Evolutionary conservation across 2,329 filamentous ascomycete genomes (phyloP).

Genomic region (Teratosphaeria gauchensis): DNA sequence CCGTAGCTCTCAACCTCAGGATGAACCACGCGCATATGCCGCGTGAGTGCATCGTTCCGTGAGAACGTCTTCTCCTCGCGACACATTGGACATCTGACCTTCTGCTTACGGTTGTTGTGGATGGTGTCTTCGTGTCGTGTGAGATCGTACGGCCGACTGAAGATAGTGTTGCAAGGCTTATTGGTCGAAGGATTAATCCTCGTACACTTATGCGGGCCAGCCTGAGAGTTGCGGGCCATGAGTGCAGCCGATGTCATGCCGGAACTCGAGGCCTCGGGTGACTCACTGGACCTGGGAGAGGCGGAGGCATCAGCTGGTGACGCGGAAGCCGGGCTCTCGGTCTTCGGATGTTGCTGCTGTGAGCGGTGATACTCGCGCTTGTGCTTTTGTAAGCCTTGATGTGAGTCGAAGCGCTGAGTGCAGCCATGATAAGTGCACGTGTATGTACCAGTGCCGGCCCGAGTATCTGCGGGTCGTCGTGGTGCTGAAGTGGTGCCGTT

Average conservation of each 20-base stretch:
- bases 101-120: conserved; percentile 88
- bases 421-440: conserved; percentile 95
- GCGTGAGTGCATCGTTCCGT: conserved; percentile 83
- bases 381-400: conserved; percentile 81
- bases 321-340: conserved; percentile 3
- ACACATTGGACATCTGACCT: conserved; percentile 86
- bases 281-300: conserved; percentile 22
- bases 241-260: conserved; percentile 46
- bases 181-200: conserved; percentile 90
- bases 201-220: conserved; percentile 86
- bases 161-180: conserved; percentile 88
- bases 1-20: conserved; percentile 78
- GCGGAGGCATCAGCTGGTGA: conserved; percentile 29
- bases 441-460: conserved; percentile 78
- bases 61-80: conserved; percentile 97
- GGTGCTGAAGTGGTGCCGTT: conserved; percentile 17
- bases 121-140: conserved; percentile 96
- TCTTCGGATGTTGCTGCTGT: conserved; percentile 37
- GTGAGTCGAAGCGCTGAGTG: conserved; percentile 77
- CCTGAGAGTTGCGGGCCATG: conserved; percentile 67
- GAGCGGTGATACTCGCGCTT: conserved; percentile 88
- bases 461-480: conserved; percentile 52
- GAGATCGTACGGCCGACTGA: conserved; percentile 91
- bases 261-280: conserved; percentile 21
- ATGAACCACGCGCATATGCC: conserved; percentile 91